phyloP scores from a whole-genome alignment of 306 rosid species.

The Pueraria montana region DNA sequence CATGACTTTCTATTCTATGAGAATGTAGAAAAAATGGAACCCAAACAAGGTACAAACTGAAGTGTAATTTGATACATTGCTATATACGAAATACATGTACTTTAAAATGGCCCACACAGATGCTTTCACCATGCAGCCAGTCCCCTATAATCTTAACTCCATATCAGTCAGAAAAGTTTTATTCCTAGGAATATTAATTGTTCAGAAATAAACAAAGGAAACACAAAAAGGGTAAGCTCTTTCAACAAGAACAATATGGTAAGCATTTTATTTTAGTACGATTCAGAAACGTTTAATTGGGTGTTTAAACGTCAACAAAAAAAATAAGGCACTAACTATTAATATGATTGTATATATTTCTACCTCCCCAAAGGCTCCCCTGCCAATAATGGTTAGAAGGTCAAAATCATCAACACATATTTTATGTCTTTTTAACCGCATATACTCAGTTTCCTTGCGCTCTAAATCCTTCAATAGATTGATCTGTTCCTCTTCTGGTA shows the following conservation, averaged over 20 bases:
- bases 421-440: conserved; percentile 86
- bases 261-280: background rate
- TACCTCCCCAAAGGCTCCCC: conserved; percentile 99
- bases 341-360: conserved; percentile 39
- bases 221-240: background rate
- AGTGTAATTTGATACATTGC: conserved; percentile 1
- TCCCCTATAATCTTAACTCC: background rate
- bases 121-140: background rate
- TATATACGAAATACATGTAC: background rate
- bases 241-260: background rate
- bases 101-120: background rate
- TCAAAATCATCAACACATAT: conserved; percentile 92
- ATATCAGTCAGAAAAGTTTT: background rate
- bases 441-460: conserved; percentile 85
- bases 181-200: background rate
- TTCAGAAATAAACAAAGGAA: conserved; percentile 16
- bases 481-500: conserved; percentile 85
- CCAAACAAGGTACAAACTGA: background rate
- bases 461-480: conserved; percentile 86
- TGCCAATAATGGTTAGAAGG: conserved; percentile 87
- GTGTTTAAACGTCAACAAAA: background rate
- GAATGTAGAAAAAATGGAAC: background rate
- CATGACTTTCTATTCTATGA: background rate
- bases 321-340: conserved; percentile 4
- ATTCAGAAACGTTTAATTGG: background rate